Evolutionary conservation across 2,329 filamentous ascomycete genomes (phyloP).

Genomic region (Thielaviopsis punctulata): DNA sequence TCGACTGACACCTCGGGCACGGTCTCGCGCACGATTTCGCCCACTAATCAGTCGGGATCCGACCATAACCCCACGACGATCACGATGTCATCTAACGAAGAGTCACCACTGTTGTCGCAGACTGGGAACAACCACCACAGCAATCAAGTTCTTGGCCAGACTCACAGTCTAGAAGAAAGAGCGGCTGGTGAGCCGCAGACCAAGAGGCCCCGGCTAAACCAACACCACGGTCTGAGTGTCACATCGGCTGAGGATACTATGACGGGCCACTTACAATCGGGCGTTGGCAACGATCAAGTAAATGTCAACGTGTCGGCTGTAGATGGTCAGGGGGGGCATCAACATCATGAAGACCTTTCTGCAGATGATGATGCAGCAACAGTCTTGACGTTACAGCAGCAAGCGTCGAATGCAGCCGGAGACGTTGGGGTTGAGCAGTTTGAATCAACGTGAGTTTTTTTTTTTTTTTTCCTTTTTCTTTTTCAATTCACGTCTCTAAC

Average conservation of each 20-base stretch:
- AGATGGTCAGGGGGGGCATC: background rate
- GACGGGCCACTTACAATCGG: background rate
- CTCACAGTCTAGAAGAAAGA: background rate
- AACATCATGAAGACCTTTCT: background rate
- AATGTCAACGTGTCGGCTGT: background rate
- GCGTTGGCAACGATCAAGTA: background rate
- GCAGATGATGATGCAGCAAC: background rate
- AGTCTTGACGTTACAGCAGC: conserved; percentile 1
- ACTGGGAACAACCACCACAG: background rate
- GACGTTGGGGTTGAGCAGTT: conserved; percentile 3
- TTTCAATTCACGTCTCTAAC: background rate
- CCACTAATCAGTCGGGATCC: background rate
- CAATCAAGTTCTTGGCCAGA: background rate
- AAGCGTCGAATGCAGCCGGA: background rate
- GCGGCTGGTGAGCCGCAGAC: background rate
- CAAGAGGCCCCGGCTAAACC: background rate
- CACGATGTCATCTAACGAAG: background rate
- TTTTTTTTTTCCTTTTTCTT: too few relatives aligned
- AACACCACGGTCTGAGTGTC: background rate
- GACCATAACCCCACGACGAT: background rate
- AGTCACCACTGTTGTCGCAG: background rate
- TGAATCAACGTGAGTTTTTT: background rate
- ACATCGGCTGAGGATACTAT: background rate
- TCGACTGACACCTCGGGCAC: background rate
- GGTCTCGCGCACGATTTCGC: too few relatives aligned